Evolutionary conservation across 352 stramenopile species (phyloP).

Genomic region (Globisporangium iwayamae): DNA sequence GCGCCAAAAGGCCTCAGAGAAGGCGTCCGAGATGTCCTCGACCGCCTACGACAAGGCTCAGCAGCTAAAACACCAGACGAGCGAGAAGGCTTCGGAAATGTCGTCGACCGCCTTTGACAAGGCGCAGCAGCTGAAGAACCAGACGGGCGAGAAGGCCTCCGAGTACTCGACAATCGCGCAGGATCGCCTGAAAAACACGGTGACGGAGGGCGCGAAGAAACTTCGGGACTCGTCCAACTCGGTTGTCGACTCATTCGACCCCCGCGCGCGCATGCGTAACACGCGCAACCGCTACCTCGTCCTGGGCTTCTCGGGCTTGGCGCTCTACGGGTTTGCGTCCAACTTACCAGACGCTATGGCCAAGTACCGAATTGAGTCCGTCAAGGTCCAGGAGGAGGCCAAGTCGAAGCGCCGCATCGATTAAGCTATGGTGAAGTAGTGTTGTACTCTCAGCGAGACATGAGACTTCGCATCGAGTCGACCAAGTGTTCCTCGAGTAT

Average conservation of each 20-base stretch:
- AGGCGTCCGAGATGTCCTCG: constrained; percentile 5
- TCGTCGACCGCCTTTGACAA: constrained; percentile 11
- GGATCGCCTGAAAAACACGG: constrained; percentile 31
- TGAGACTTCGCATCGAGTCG: background rate
- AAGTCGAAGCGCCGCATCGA: constrained; percentile 28
- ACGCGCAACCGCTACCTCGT: constrained; percentile 58
- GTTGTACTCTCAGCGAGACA: background rate
- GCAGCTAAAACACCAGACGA: constrained; percentile 17
- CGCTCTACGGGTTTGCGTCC: constrained; percentile 75
- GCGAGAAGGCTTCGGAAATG: constrained; percentile 12
- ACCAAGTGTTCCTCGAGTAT: background rate
- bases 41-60: constrained; percentile 14
- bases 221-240: constrained; percentile 46
- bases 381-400: constrained; percentile 45
- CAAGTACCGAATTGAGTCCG: constrained; percentile 64
- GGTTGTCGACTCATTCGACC: constrained; percentile 52
- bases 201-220: constrained; percentile 40
- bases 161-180: constrained; percentile 28
- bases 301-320: constrained; percentile 58
- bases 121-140: constrained; percentile 19
- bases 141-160: constrained; percentile 23
- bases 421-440: background rate
- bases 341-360: constrained; percentile 55
- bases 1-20: constrained; percentile 15
- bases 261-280: constrained; percentile 29